Evolutionary conservation across 257 asterid genomes (phyloP), one percentile per base, ranked within the genome.

Genomic region (Ilex asprella): DNA sequence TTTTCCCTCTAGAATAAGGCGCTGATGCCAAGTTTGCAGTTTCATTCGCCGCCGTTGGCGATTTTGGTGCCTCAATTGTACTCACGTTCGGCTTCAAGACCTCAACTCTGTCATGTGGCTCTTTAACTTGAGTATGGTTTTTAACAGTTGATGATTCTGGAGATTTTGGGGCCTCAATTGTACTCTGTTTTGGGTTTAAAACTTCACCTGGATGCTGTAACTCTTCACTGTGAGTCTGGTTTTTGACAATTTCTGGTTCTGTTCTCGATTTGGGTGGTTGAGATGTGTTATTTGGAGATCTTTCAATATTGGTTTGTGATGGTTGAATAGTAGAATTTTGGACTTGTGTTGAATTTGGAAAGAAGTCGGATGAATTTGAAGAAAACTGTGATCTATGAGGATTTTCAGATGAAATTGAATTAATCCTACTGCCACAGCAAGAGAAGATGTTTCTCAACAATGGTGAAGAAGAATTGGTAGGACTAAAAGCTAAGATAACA

Each of bases 321-420:
- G 41, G 8, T 8, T 35, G 41, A 35, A 5, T 60, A 54, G 50
- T 31, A 16, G 78, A 62, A 31, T 69, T 57, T n/a, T 65, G 60
- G 51, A 51, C 60, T 67, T 68, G 76, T 31, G 72, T 39, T 11
- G 86, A 68, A 60, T 80, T 78, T 2, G 95, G 76, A 68, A 75
- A 79, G 12, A 86, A 63, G 59, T 81, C 79, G 53, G 79, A 73
- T 46, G 62, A 68, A 43, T 85, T 12, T 0, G 92, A 75, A 71
- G 91, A 66, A 15, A 80, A 75, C 2, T 83, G 89, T 70, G 97
- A 83, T 72, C 85, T 58, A 44, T 68, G 56, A 35, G 84, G 54
- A 35, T 62, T 76, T 58, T 67, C 74, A 21, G 82, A 49, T 0
- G 76, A 56, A 7, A 80, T 12, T 57, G 39, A 9, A 43, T 51